Evolutionary conservation across 2,329 filamentous ascomycete genomes (phyloP), one percentile per base, ranked within the genome.

Genomic region (Samsoniella hepiali): DNA sequence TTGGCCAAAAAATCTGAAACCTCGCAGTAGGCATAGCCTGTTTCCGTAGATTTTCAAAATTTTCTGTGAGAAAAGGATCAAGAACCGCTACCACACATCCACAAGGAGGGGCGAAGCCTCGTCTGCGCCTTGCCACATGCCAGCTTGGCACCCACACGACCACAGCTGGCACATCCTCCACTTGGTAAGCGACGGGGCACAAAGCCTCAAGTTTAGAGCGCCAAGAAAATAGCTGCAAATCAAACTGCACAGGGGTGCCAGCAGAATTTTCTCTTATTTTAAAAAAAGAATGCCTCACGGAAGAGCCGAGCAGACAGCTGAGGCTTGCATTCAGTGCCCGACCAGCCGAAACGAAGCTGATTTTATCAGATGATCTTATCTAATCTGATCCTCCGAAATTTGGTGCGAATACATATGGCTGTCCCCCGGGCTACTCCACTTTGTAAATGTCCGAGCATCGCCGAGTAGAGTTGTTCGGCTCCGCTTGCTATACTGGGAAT

Each of bases 281-380:
- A 29, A 40, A 38, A 38, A 40, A 29, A 57, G 45, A 57, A 44
- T 57, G 54, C 54, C 54, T 44, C 54, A 57, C 29, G 40, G 27
- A 13, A 32, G 15, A 22, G 22, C 22, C 22, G 22, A 22, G 22
- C 22, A 22, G 22, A 5, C 47, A 31, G 38, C 27, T 57, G 36
- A 29, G 22, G 27, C 53, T 42, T 42, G 54, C 6, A 17, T 15
- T 31, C n/a, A 15, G 17, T 17, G 42, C 42, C 13, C 42, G 22
- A 45, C 29, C 40, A 45, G 17, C 38, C 54, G n/a, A 8, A 40
- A 36, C 27, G 10, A n/a, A 22, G 17, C 7, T 42, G 7, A 3
- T 56, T 56, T 22, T 42, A 57, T 44, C 54, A 57, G 54, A 57
- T 45, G 54, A 57, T 57, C 54, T 57, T 45, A 57, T 57, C 54